Evolutionary conservation across 1,284 basidiomycete genomes (phyloP).

Genomic region (Irpex sp.): DNA sequence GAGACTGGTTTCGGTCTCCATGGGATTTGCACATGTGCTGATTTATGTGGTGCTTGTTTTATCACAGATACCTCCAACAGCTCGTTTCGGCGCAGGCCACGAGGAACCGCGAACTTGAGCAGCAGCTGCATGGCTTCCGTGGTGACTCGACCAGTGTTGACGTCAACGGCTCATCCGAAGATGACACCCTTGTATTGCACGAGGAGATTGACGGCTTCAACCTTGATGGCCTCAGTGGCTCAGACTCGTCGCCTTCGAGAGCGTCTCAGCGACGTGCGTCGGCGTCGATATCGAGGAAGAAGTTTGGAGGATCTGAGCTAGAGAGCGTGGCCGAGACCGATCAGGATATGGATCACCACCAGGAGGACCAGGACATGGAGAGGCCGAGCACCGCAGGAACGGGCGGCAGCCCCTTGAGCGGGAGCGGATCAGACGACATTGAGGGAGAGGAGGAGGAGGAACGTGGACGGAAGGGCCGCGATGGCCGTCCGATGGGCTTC

Average conservation of each 20-base stretch:
- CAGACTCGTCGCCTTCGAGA: background rate
- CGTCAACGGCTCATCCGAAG: slow-evolving; percentile 13
- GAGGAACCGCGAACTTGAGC: slow-evolving; percentile 74
- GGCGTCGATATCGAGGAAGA: slow-evolving; percentile 16
- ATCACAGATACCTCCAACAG: slow-evolving; percentile 73
- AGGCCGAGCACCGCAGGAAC: slow-evolving; percentile 23
- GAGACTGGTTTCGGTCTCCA: background rate
- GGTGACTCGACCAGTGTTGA: slow-evolving; percentile 14
- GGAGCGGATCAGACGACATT: slow-evolving; percentile 18
- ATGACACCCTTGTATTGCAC: slow-evolving; percentile 28
- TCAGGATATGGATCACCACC: slow-evolving; percentile 16
- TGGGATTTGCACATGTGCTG: background rate
- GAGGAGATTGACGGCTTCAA: slow-evolving; percentile 25
- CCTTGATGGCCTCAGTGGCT: slow-evolving; percentile 7
- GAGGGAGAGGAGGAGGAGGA: slow-evolving; percentile 22
- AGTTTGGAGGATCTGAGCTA: slow-evolving; percentile 24
- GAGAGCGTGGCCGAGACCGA: slow-evolving; percentile 32
- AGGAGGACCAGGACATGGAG: slow-evolving; percentile 25
- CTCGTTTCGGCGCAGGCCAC: slow-evolving; percentile 75
- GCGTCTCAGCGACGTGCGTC: slow-evolving; percentile 3
- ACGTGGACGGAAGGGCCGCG: slow-evolving; percentile 26
- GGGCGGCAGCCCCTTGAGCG: slow-evolving; percentile 19
- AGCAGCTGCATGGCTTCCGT: slow-evolving; percentile 28
- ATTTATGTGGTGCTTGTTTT: background rate
- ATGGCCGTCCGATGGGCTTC: slow-evolving; percentile 26